Base-by-base conservation (phyloP, 108 stramenopile species). In the Nannochloropsis oceanica region DNA sequence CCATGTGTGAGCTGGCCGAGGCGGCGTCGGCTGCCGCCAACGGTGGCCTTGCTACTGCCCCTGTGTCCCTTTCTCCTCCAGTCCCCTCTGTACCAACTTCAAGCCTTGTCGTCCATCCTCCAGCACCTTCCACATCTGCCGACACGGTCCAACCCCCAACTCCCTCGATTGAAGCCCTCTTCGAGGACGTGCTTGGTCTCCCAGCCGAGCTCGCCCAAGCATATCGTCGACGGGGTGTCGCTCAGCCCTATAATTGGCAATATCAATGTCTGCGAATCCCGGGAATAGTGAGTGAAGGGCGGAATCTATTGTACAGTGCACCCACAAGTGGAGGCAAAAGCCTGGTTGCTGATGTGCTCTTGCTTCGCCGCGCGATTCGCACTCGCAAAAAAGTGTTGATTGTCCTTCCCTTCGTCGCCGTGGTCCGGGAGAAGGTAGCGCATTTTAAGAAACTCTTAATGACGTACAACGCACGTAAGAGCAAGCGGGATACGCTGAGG, bases 271-370 rank as follows among this genome's bases (percentile, higher is more conserved):
- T 91, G 25, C 43, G 22, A 18, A 42, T 43, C 18, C 87, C 88
- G 8, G 88, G 88, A 22, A 90, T 89, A 12, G 79, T 88, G 18
- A 86, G 26, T 42, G 88, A 90, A n/a, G 25, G 13, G 12, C 27
- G 25, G 25, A 86, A 91, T 26, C 84, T 91, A 3, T 42, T 91
- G 82, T 91, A 91, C 86, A 90, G 84, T 18, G 91, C 91, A 22
- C 91, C 91, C 18, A 91, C 91, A 9, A 34, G 27, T 20, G 91
- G 91, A 12, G 91, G 91, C 42, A 91, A 91, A 87, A 90, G 90
- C 18, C 80, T 91, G 84, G 89, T 91, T 43, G 91, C 91, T 25
- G 91, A 91, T 90, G 87, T 91, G 7, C 42, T 91, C 13, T 42
- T 91, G 43, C 81, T 91, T 25, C 85, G 87, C 43, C 85, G 88